These are phyloP conservation scores for Triangularia setosa DNA, from an alignment of 2,329 filamentous ascomycete species.

Conservation along the genomic window DNA sequence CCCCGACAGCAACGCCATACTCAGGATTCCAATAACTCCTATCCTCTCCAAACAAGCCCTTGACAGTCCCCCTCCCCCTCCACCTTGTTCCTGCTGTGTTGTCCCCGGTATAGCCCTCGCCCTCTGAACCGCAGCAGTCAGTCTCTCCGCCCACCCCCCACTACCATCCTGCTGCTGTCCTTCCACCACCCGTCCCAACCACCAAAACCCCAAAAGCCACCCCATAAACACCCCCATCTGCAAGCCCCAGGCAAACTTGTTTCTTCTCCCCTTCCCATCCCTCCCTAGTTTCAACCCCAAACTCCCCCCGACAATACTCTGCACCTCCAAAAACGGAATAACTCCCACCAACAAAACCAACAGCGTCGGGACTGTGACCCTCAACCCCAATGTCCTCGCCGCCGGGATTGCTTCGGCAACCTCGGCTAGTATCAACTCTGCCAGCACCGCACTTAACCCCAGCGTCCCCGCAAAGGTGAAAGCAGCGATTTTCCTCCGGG, in stretches of 20 bases:
- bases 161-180: background rate
- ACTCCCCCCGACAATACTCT: conserved; percentile 54
- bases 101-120: conserved; percentile 14
- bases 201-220: conserved; percentile 78
- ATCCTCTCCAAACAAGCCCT: conserved; percentile 63
- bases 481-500: conserved; percentile 51
- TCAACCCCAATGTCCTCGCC: conserved; percentile 64
- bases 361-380: conserved; percentile 65
- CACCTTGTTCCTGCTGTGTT: background rate
- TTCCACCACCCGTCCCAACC: conserved; percentile 60
- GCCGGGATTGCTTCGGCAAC: conserved; percentile 68
- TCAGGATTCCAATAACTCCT: conserved; percentile 77
- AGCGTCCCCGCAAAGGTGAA: conserved; percentile 73
- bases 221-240: conserved; percentile 58
- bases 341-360: conserved; percentile 69
- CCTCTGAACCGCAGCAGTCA: conserved; percentile 15
- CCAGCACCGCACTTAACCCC: conserved; percentile 71
- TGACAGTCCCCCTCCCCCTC: conserved; percentile 36
- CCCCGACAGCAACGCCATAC: conserved; percentile 85
- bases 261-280: conserved; percentile 52
- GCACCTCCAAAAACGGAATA: conserved; percentile 76
- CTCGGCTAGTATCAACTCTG: conserved; percentile 78
- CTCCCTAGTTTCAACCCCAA: conserved; percentile 60
- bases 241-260: conserved; percentile 60
- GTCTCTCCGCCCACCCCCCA: conserved; percentile 4